Base-by-base conservation (phyloP, 345 rosid species). In the Hypericum androsaemum region DNA sequence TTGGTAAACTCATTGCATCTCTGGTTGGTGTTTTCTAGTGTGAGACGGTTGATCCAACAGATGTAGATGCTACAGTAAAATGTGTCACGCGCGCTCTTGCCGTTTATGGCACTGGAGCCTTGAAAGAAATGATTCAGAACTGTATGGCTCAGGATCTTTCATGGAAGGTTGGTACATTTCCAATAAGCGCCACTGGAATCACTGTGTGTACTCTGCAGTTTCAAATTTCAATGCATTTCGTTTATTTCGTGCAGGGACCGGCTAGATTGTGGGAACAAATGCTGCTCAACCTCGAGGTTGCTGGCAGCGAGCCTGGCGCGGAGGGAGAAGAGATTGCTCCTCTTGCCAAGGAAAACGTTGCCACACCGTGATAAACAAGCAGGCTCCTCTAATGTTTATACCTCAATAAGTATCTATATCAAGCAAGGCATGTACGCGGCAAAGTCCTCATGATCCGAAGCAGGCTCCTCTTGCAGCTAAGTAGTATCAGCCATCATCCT, bases 251-350 rank as follows among this genome's bases (percentile, higher is more conserved):
- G 70, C 78, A 89, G 96, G 98, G 78, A 58, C 95, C 98, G 7
- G 77, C 98, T 10, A 70, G 59, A 7, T 38, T 70, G 48, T 87
- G 98, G 96, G 98, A 90, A 57, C 68, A 79, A n/a, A n/a, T n/a
- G n/a, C n/a, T n/a, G n/a, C n/a, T n/a, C n/a, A n/a, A n/a, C n/a
- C n/a, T n/a, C n/a, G 66, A 64, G 37, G 95, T 71, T 12, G 68
- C 58, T 0, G 84, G 79, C 16, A 63, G 80, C 43, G 86, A 79
- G 59, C 63, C 74, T 0, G 96, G 96, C 32, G 22, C 40, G 5
- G 96, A 84, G 47, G 96, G 89, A 13, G 95, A 83, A 10, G 98
- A 87, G 73, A 74, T 84, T 13, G 88, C 88, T 63, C 98, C 96
- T 47, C 82, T 78, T 39, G 84, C 95, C 22, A 76, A 70, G 73